These are phyloP conservation scores for Colletotrichum sp. DNA, from an alignment of 2,329 filamentous ascomycete genomes.

Conservation along the genomic window DNA sequence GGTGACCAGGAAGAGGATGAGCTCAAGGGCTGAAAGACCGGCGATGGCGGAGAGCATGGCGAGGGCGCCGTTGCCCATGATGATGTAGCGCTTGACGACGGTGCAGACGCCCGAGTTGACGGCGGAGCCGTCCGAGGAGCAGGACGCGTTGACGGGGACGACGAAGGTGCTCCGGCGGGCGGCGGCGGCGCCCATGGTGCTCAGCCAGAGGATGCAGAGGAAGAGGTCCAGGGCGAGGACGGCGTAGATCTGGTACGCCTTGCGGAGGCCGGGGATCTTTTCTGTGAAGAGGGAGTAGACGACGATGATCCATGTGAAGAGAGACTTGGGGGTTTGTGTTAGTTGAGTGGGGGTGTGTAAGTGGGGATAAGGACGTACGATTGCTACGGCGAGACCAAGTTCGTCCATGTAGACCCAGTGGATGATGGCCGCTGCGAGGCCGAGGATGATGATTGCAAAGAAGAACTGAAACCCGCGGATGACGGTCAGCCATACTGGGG, in stretches of 20 bases:
- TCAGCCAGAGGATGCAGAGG: conserved; percentile 53
- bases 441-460: conserved; percentile 47
- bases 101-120: conserved; percentile 43
- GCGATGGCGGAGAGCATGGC: conserved; percentile 44
- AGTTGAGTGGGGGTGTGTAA: background rate
- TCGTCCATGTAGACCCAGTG: conserved; percentile 43
- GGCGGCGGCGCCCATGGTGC: conserved; percentile 44
- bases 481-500: conserved; percentile 48
- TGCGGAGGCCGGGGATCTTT: conserved; percentile 36
- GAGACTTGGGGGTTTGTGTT: conserved; percentile 30
- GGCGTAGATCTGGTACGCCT: conserved; percentile 48
- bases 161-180: conserved; percentile 41
- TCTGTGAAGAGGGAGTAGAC: conserved; percentile 47
- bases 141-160: conserved; percentile 33
- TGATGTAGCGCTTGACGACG: conserved; percentile 32
- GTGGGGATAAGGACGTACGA: conserved; percentile 35
- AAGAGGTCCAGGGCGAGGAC: conserved; percentile 48
- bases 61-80: conserved; percentile 39
- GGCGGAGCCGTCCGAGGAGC: conserved; percentile 41
- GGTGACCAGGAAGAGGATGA: conserved; percentile 43
- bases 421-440: conserved; percentile 45
- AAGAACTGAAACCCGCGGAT: conserved; percentile 46
- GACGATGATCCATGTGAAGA: conserved; percentile 52
- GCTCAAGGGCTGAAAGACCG: conserved; percentile 47
- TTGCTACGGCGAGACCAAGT: conserved; percentile 44